Percentiles rank a stretch among this genome's conserved stretches.
Evolutionary conservation across 129 eudicot species (phyloP).

Genomic region (Oenanthe sinensis): DNA sequence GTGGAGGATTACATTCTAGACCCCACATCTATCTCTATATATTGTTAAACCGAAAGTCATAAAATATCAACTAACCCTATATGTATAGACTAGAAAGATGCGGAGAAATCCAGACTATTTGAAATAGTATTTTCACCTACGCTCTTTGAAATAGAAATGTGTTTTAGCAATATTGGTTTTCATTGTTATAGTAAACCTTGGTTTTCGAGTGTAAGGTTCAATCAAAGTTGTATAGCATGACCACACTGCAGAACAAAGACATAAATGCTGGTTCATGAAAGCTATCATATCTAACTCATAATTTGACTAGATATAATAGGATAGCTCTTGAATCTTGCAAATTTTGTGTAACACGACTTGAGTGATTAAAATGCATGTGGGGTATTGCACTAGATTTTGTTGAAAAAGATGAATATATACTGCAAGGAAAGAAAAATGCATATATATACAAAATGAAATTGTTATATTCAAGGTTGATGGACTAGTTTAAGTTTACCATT

Average conservation of each 20-base stretch:
- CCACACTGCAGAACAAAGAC: neutral
- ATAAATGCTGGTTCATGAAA: neutral
- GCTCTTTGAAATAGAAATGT: neutral
- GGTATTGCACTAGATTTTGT: neutral
- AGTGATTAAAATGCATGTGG: neutral
- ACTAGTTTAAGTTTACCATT: neutral
- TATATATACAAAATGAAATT: neutral
- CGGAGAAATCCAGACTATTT: neutral
- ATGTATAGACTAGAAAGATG: neutral
- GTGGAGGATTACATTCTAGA: neutral
- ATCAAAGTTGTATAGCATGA: neutral
- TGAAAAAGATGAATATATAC: neutral
- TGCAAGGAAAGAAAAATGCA: neutral
- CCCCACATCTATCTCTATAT: neutral
- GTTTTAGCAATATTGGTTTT: neutral
- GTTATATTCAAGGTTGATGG: neutral
- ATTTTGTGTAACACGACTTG: neutral
- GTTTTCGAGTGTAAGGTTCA: neutral
- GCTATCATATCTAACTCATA: neutral
- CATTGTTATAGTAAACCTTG: neutral
- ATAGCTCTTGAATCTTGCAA: neutral
- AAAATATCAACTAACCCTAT: neutral
- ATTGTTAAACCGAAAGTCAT: neutral
- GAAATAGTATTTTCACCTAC: neutral
- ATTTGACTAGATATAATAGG: neutral